Evolutionary conservation across 768 basidiomycete genomes (phyloP), one percentile per base, ranked within the genome.

Genomic region (Tylopilus sp.): DNA sequence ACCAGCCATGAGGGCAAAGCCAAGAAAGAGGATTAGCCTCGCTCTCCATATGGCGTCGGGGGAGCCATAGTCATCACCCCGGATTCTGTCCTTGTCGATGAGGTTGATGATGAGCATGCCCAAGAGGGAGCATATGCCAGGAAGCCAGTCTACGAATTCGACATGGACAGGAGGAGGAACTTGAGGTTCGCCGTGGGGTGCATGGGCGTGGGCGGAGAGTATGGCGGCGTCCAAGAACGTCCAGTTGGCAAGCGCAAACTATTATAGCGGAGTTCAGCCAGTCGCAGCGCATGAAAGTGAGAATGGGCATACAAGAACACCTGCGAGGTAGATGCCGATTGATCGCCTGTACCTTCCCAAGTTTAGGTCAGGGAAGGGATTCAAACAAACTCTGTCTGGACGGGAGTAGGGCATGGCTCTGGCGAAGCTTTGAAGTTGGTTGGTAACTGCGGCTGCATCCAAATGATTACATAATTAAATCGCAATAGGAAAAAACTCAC

Each of bases 231-330:
- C 95, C 50, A 98, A 75, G 71, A 99, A 94, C 4, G 88, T 79
- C 93, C 95, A 98, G 69, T 91, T 91, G 25, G 92, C 95, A 18
- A 98, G 73, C 1, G 94, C 91, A 69, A 98, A 98, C 95, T 95
- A n/a, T n/a, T n/a, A n/a, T n/a, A 41, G 4, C 15, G 18, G 21
- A 7, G 20, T 15, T 28, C 6, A 28, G 7, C 28, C 23, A 42
- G 48, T 12, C 9, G 5, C 12, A 25, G 3, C 4, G 17, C 30
- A 5, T 4, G 26, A 18, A 41, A 54, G 28, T n/a, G 49, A n/a
- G 36, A 41, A 46, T 35, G 18, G 47, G 80, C 92, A 57, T 65
- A 98, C 95, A 56, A 99, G 75, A 44, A 85, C 95, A 38, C 95
- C 95, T 1, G 94, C 88, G 50, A 92, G 73, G 69, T 98, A 98